Percentiles rank a stretch among this genome's conserved stretches.
Evolutionary conservation across 441 rosid genomes (phyloP).

Genomic region (Breynia disticha): DNA sequence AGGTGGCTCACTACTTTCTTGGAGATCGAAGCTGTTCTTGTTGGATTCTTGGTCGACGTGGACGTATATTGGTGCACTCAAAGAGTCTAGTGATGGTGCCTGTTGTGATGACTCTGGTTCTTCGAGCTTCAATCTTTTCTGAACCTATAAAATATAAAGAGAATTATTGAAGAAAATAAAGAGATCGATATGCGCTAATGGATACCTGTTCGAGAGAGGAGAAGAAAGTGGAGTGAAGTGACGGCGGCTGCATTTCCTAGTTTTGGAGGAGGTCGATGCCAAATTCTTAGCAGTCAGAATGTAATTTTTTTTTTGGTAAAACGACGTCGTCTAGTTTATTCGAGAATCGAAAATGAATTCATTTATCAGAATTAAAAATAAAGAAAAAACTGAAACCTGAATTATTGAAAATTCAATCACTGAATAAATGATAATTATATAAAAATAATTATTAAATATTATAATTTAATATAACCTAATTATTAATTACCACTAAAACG

Average conservation of each 20-base stretch:
- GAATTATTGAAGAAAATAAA: not conserved
- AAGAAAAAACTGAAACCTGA: too few relatives aligned
- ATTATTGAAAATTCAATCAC: too few relatives aligned
- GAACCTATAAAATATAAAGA: slow-evolving; percentile 22
- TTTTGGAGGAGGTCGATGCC: not conserved
- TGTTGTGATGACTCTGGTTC: slow-evolving; percentile 3
- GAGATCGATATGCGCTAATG: not conserved
- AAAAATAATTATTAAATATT: too few relatives aligned
- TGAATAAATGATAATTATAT: too few relatives aligned
- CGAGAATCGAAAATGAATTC: too few relatives aligned
- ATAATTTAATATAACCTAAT: too few relatives aligned
- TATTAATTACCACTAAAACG: too few relatives aligned
- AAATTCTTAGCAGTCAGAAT: too few relatives aligned
- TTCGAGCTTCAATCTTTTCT: slow-evolving; percentile 45
- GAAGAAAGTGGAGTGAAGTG: slow-evolving; percentile 35
- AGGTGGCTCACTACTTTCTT: slow-evolving; percentile 36
- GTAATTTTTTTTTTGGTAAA: too few relatives aligned
- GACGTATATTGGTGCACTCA: slow-evolving; percentile 29
- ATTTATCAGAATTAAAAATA: too few relatives aligned
- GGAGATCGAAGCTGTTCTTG: slow-evolving; percentile 4
- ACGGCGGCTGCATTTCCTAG: slow-evolving; percentile 22
- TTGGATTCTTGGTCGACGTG: slow-evolving; percentile 15
- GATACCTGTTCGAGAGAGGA: slow-evolving; percentile 33
- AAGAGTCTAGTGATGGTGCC: slow-evolving; percentile 14
- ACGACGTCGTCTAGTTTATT: too few relatives aligned